Evolutionary conservation across 148 eudicot genomes (phyloP), one percentile per base, ranked within the genome.

Genomic region (Polygonum aviculare): DNA sequence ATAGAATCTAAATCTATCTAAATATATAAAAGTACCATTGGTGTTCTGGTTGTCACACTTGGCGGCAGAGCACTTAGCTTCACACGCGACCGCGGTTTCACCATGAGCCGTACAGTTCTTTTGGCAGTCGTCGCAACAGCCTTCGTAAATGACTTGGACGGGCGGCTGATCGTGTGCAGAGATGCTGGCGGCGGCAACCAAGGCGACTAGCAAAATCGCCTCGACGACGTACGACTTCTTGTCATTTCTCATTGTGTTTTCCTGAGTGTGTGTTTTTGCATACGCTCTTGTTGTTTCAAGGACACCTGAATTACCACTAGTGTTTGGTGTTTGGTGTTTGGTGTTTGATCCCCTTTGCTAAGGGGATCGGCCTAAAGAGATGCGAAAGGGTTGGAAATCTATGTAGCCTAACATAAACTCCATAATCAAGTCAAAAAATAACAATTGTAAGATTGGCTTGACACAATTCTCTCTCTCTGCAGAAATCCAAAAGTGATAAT

Each of bases 321-420:
- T 63, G 40, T 26, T 26, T 26, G 31, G 31, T 26, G 0, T 26
- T 26, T 26, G 31, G 18, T 63, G 40, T 26, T 26, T 26, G 31
- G 31, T 26, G 0, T 26, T 26, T 26, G 31, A 26, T 26, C 31
- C 31, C 31, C 31, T 26, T 26, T 0, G 31, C 31, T 0, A 60
- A 60, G 36, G 67, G 15, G 31, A 26, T 60, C 35, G 36, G 36
- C 36, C 4, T n/a, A 26, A 60, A 21, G 1, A 21, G 8, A 45
- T 45, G 2, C 7, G 7, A 45, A 45, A 7, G 48, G 50, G 50
- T 48, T 4, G n/a, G 6, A 86, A 88, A 90, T 18, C 98, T 97
- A 97, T 95, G 88, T 72, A 74, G 59, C 47, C 82, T 78, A 48
- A 48, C 50, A 12, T 48, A 48, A 48, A 48, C 50, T 48, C 50